Evolutionary conservation across 257 asterid genomes (phyloP).

Genomic region (Solanum chmielewskii): DNA sequence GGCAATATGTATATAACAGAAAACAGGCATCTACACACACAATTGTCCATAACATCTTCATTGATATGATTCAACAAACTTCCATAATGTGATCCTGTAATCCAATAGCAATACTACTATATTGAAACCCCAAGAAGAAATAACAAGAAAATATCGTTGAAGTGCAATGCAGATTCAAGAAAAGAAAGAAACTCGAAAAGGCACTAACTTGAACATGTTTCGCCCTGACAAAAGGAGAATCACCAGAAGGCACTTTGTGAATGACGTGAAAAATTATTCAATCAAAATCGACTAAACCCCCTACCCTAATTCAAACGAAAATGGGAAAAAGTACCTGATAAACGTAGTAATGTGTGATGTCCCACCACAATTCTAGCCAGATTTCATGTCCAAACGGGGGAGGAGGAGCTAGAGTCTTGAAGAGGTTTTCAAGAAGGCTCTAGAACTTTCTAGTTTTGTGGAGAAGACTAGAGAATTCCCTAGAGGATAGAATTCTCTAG

Average conservation of each 20-base stretch:
- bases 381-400: too few relatives aligned
- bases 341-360: too few relatives aligned
- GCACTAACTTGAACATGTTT: constrained; percentile 71
- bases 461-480: too few relatives aligned
- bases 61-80: neutral
- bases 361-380: too few relatives aligned
- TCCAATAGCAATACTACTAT: neutral
- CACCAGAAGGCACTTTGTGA: constrained; percentile 80
- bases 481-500: too few relatives aligned
- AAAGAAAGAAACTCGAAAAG: neutral
- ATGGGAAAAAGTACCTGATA: too few relatives aligned
- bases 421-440: too few relatives aligned
- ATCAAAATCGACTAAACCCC: too few relatives aligned
- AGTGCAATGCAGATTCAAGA: neutral
- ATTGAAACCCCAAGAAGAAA: neutral
- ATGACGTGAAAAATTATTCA: constrained; percentile 30
- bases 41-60: neutral
- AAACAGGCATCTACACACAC: neutral
- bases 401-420: too few relatives aligned
- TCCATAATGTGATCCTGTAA: neutral
- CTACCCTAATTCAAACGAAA: too few relatives aligned
- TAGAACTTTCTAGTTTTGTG: too few relatives aligned
- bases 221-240: constrained; percentile 83
- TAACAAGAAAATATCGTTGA: neutral
- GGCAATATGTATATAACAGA: neutral